These are phyloP conservation scores for Scalesia atractyloides DNA, from an alignment of 129 eudicot genomes.

Conservation along the genomic window DNA sequence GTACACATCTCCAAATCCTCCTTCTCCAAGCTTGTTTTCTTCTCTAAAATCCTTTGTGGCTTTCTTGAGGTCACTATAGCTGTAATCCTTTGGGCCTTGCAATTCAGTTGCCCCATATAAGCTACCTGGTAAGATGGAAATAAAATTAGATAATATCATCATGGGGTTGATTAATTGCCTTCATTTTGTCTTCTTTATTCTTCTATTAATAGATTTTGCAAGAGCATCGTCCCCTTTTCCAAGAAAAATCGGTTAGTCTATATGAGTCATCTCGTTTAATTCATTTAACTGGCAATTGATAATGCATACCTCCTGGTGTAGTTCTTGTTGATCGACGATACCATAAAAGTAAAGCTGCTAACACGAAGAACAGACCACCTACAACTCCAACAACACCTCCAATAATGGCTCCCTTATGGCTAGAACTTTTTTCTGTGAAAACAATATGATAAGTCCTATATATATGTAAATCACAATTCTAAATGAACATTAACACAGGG, in stretches of 20 bases:
- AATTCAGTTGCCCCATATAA: conserved; percentile 73
- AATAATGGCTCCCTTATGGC: conserved; percentile 55
- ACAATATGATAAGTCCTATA: not conserved
- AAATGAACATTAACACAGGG: not conserved
- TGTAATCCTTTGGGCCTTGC: conserved; percentile 66
- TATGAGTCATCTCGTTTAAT: not conserved
- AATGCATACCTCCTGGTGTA: conserved; percentile 22
- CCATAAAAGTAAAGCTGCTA: conserved; percentile 21
- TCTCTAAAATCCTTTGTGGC: conserved; percentile 66
- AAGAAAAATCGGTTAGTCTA: not conserved
- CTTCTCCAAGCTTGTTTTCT: conserved; percentile 73
- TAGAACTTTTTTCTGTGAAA: conserved; percentile 60
- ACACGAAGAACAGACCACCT: conserved; percentile 16
- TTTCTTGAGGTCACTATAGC: conserved; percentile 56
- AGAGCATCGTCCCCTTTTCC: no score
- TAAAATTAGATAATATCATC: not conserved
- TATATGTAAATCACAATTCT: no score
- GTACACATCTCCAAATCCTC: conserved; percentile 81
- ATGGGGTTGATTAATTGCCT: no score
- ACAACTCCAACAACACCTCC: conserved; percentile 67
- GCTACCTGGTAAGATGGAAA: conserved; percentile 33
- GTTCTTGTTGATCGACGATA: conserved; percentile 32
- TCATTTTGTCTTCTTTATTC: no score
- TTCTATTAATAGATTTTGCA: no score
- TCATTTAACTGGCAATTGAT: not conserved